Evolutionary conservation across 2,329 filamentous ascomycete species (phyloP).

Genomic region (Mariannaea elegans): DNA sequence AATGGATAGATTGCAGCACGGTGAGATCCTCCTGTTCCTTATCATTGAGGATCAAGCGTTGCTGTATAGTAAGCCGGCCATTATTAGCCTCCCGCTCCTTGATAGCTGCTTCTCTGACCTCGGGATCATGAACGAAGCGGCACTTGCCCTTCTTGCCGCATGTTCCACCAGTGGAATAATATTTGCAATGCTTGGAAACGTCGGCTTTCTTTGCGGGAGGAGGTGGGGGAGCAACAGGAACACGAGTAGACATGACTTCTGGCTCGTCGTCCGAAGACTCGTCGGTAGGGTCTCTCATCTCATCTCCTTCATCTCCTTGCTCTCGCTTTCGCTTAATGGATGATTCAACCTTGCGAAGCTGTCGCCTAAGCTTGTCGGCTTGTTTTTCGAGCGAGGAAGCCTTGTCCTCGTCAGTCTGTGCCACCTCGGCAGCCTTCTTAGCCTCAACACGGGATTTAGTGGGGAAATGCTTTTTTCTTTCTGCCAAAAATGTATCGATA

Average conservation of each 20-base stretch:
- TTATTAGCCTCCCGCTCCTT: constrained; percentile 72
- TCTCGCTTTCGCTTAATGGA: constrained; percentile 75
- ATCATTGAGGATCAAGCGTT: constrained; percentile 72
- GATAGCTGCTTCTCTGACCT: constrained; percentile 69
- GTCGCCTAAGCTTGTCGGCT: constrained; percentile 69
- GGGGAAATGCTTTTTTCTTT: constrained; percentile 82
- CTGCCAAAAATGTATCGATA: constrained; percentile 80
- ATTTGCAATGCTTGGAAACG: constrained; percentile 74
- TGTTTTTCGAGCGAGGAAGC: constrained; percentile 67
- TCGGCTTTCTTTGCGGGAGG: constrained; percentile 66
- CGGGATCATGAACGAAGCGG: constrained; percentile 74
- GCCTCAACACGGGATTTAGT: constrained; percentile 76
- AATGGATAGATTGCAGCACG: constrained; percentile 72
- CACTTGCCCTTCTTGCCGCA: constrained; percentile 80
- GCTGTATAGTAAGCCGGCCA: constrained; percentile 71
- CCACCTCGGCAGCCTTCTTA: constrained; percentile 62
- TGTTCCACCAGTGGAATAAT: constrained; percentile 73
- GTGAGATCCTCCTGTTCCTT: constrained; percentile 74
- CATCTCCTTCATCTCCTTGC: constrained; percentile 72
- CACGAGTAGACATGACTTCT: constrained; percentile 64
- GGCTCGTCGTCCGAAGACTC: constrained; percentile 67
- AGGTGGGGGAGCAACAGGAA: constrained; percentile 45
- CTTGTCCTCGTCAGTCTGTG: constrained; percentile 65
- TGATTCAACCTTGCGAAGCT: constrained; percentile 76
- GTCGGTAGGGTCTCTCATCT: constrained; percentile 65